Conservation (phyloP, 257 asterid genomes). For the Lycium ferocissimum region DNA sequence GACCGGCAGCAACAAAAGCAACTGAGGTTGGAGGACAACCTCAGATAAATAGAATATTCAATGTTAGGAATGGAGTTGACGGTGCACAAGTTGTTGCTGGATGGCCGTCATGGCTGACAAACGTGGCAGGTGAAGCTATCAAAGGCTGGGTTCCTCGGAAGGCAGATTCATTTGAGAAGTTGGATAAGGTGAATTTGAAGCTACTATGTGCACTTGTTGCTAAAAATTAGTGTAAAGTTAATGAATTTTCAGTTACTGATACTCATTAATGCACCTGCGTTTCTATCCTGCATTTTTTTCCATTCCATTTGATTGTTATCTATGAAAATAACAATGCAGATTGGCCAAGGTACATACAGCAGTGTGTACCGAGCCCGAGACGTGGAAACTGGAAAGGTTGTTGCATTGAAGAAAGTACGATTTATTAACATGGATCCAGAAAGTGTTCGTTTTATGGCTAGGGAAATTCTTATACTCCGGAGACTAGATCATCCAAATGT, state of each 20-base stretch:
- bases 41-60: slow-evolving; percentile 63
- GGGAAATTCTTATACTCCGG: slow-evolving; percentile 88
- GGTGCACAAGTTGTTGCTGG: slow-evolving; percentile 86
- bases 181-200: slow-evolving; percentile 71
- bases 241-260: not conserved
- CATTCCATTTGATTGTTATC: not conserved
- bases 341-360: slow-evolving; percentile 97
- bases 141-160: slow-evolving; percentile 93
- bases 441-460: slow-evolving; percentile 93
- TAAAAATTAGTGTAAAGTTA: not conserved
- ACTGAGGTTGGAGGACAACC: slow-evolving; percentile 50
- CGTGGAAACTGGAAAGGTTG: slow-evolving; percentile 79
- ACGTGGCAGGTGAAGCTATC: slow-evolving; percentile 92
- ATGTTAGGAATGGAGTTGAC: slow-evolving; percentile 69
- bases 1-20: slow-evolving; percentile 36
- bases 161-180: slow-evolving; percentile 88
- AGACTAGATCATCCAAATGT: slow-evolving; percentile 90
- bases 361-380: slow-evolving; percentile 93
- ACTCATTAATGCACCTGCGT: not conserved
- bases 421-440: slow-evolving; percentile 94
- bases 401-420: slow-evolving; percentile 87
- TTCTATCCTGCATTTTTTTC: not conserved
- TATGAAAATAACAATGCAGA: slow-evolving; percentile 49
- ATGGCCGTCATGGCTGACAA: slow-evolving; percentile 89
- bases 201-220: not conserved